Evolutionary conservation across 345 rosid species (phyloP), one percentile per base, ranked within the genome.

Genomic region (Gossypium australe): DNA sequence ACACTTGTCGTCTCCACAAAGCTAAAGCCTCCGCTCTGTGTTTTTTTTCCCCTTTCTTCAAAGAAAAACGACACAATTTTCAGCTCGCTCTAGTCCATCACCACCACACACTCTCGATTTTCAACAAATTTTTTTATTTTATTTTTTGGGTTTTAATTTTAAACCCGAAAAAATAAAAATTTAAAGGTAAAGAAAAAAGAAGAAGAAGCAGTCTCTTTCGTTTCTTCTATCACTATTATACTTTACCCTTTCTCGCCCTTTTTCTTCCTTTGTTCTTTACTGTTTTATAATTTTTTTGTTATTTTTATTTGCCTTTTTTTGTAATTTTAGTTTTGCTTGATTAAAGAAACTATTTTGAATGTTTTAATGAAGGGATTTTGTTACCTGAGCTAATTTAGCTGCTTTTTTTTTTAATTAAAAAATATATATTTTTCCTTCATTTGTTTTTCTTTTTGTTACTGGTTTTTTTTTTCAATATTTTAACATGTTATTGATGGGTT

Each of bases 1-100:
- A 90, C 97, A 92, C 97, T 83, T 94, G 98, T 94, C 98, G 89
- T 72, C 85, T 82, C 92, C 82, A 56, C 76, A 56, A 67, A 68
- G 61, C 82, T 2, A 70, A 57, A 64, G 52, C 27, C 48, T 65
- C 5, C 11, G 12, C 20, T 8, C 59, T 18, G n/a, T 14, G 1
- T 16, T 52, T 8, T 52, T 52, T 17, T 9, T 0, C 2, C 16
- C 22, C 58, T 27, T 51, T 17, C 84, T 53, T 18, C 18, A 3
- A 70, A 10, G 65, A 81, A 53, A 81, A 75, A 34, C 83, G 81
- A 86, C 84, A 80, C 83, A 48, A 62, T 16, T 51, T 10, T 75
- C 24, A 68, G 67, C 82, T 44, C 79, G 51, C 16, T 47, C 51
- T 11, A 2, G 51, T 47, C 51, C 16, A 47, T 34, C 41, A 34